Base-by-base conservation (phyloP, 2,329 filamentous ascomycete species). In the Ambrosiella xylebori region DNA sequence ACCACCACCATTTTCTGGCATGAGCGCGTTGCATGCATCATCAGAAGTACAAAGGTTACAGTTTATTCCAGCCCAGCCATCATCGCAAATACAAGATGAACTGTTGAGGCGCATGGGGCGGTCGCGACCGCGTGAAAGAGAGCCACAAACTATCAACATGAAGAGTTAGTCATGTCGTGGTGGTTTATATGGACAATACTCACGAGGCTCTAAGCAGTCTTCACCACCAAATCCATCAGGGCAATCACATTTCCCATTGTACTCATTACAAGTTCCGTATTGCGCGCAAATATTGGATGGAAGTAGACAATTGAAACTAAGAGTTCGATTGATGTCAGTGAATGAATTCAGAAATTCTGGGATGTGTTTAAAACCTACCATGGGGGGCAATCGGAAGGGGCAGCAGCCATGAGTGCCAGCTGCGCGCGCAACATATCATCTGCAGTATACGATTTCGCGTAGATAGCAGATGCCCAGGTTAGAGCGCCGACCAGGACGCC, bases 31-130 rank as follows among this genome's bases (percentile, higher is more conserved):
- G 67, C 93, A 98, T 13, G 86, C 90, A 64, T 85, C 75, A 68
- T 97, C 78, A 3, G 82, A 81, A 61, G 85, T 82, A 71, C 93
- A 98, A 59, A 98, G 88, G 66, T 93, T 98, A 79, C 93, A 98
- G 74, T 98, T 98, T 72, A 98, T 91, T 62, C 93, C 93, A 45
- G 80, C 80, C 93, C 93, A 98, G 58, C 93, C 93, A 41, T 95
- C 86, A 66, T 90, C 85, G 70, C 93, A 98, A 47, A 88, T 74
- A 71, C 93, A 98, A 45, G 76, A 73, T 59, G 82, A 76, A 17
- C 45, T 38, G 62, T 80, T 82, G 56, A 81, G 73, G 66, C 93
- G 81, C 67, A 87, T 83, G 19, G 84, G 80, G 64, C 93, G 80
- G 65, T 97, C 82, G 64, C 78, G 78, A 63, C 89, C 90, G 65